Evolutionary conservation across 2,329 filamentous ascomycete genomes (phyloP).

Genomic region (Pseudocercospora eumusae): DNA sequence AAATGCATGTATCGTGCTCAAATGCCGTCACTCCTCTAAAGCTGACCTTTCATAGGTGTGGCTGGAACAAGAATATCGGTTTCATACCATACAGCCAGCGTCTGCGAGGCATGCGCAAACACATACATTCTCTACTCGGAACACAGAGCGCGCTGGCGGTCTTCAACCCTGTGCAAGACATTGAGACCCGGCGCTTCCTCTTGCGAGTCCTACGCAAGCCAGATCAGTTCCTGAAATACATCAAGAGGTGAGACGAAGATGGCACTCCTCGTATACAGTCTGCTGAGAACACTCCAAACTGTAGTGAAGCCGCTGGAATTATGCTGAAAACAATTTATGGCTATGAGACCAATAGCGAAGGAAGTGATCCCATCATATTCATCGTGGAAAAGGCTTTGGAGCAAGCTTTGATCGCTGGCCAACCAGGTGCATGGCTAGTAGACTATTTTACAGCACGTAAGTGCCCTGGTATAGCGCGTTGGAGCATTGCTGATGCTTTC

Average conservation of each 20-base stretch:
- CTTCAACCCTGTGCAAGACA: background rate
- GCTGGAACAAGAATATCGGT: background rate
- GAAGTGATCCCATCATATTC: background rate
- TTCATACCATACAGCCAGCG: background rate
- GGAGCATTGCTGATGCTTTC: background rate
- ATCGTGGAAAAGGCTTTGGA: background rate
- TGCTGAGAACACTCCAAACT: background rate
- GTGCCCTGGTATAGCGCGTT: background rate
- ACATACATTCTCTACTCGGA: background rate
- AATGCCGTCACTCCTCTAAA: background rate
- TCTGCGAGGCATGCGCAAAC: background rate
- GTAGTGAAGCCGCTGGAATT: background rate
- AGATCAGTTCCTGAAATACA: background rate
- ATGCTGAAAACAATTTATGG: background rate
- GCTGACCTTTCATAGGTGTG: background rate
- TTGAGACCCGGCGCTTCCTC: background rate
- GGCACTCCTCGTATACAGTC: background rate
- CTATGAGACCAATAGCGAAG: background rate
- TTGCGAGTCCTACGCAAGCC: background rate
- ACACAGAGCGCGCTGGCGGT: background rate
- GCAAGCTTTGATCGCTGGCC: background rate
- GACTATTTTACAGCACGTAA: background rate
- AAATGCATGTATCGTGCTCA: background rate
- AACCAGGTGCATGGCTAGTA: background rate
- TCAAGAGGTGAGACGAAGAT: background rate